Evolutionary conservation across 805 yeast species (phyloP).

Genomic region (baker's yeast (Saccharomyces cerevisiae)): DNA sequence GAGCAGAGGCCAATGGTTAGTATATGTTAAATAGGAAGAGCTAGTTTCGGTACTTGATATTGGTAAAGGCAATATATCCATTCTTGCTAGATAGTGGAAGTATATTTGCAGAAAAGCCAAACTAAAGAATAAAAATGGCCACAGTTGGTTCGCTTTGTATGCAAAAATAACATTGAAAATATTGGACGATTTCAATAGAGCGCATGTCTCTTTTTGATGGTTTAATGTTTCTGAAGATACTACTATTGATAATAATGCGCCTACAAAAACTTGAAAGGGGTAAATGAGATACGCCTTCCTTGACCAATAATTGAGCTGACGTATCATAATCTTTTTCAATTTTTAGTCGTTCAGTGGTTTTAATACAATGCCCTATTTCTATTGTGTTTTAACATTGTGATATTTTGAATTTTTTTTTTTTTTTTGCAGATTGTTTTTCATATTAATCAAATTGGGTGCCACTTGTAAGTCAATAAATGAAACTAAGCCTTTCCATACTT

Average conservation of each 20-base stretch:
- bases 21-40: not conserved
- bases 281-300: slow-evolving; percentile 8
- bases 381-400: not conserved
- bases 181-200: slow-evolving; percentile 23
- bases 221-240: slow-evolving; percentile 14
- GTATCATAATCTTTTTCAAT: not conserved
- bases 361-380: not conserved
- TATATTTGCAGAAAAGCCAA: slow-evolving; percentile 17
- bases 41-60: not conserved
- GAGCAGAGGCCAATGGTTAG: not conserved
- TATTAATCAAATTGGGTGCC: not conserved
- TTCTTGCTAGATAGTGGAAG: not conserved
- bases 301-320: not conserved
- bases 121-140: slow-evolving; percentile 20
- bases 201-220: slow-evolving; percentile 13
- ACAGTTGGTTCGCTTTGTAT: slow-evolving; percentile 29
- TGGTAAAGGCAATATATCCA: not conserved
- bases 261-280: slow-evolving; percentile 14
- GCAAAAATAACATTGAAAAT: slow-evolving; percentile 31
- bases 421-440: not conserved
- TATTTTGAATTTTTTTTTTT: not conserved
- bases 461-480: not conserved
- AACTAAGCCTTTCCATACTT: slow-evolving; percentile 1
- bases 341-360: not conserved
- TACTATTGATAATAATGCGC: slow-evolving; percentile 13